Evolutionary conservation across 495 filamentous ascomycete genomes (phyloP).

Genomic region (Aspergillus sclerotioniger): DNA sequence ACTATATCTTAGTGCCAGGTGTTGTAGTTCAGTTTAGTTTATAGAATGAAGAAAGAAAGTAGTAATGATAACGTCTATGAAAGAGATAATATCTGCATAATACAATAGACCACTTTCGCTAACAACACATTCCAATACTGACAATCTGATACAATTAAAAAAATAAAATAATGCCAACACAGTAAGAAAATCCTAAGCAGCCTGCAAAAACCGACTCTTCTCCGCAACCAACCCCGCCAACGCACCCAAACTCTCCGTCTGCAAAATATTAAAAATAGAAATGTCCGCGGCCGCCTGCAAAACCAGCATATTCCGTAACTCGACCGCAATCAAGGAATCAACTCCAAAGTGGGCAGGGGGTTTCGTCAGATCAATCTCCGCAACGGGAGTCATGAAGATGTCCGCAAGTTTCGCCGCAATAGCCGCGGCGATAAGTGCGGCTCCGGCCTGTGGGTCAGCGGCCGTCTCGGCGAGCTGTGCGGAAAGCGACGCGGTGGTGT

Average conservation of each 20-base stretch:
- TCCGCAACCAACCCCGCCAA: slow-evolving; percentile 10
- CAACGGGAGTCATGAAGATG: slow-evolving; percentile 3
- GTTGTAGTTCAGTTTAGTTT: too few relatives aligned
- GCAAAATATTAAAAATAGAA: slow-evolving; percentile 45
- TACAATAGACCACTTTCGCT: too few relatives aligned
- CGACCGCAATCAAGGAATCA: slow-evolving; percentile 55
- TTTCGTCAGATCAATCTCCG: slow-evolving; percentile 22
- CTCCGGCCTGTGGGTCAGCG: too few relatives aligned
- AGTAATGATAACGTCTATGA: too few relatives aligned
- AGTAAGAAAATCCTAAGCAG: too few relatives aligned
- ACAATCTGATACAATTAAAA: too few relatives aligned
- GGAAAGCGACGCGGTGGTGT: not conserved
- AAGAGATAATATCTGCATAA: too few relatives aligned
- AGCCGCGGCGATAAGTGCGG: not conserved
- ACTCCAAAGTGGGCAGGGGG: slow-evolving; percentile 42
- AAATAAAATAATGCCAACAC: too few relatives aligned
- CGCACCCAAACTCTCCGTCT: slow-evolving; percentile 1
- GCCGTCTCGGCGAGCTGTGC: not conserved
- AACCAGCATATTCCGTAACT: slow-evolving; percentile 52
- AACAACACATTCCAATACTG: too few relatives aligned
- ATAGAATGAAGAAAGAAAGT: too few relatives aligned
- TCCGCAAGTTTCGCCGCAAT: not conserved
- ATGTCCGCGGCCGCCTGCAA: slow-evolving; percentile 35
- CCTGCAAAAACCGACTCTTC: slow-evolving; percentile 2
- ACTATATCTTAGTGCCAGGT: too few relatives aligned